Evolutionary conservation across 129 eudicot genomes (phyloP), one percentile per base, ranked within the genome.

Genomic region (Mikania micrantha): DNA sequence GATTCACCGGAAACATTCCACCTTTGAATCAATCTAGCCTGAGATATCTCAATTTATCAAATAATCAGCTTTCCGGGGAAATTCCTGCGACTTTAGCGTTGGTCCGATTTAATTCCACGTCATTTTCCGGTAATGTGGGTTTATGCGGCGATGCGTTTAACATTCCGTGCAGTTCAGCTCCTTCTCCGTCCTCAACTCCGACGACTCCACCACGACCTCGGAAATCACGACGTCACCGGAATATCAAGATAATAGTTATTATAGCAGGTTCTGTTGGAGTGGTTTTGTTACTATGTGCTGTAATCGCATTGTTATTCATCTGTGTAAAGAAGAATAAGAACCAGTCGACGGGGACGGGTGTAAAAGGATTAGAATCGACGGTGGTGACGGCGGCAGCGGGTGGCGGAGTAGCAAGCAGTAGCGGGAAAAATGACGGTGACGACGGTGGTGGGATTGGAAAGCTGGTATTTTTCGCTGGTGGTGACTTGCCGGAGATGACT

Each of bases 391-490:
- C 32, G 74, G 83, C 35, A 17, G 47, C 35, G 0, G 54, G 50
- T 13, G 49, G 70, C 11, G 44, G 35, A n/a, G 62, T 15, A 4
- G 62, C 62, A 6, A 56, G 62, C 1, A 38, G 62, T 2, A 56
- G 62, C 17, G 61, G 61, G 17, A 54, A 54, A 9, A 54, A 12
- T 17, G 61, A 35, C 32, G 74, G 83, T 15, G 84, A 78, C 4
- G 80, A 63, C n/a, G 86, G 75, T 3, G 90, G 77, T 10, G 91
- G 85, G 4, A 53, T 84, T 0, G 98, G 98, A 66, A 89, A 59
- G 17, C 53, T 93, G 87, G 95, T 86, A 72, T 93, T 89, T 32
- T 78, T 78, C 15, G 84, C 85, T 24, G 76, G 87, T 21, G 96
- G 92, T 13, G 96, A 82, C 32, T 48, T 73, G 73, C 78, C 80